Evolutionary conservation across 306 rosid genomes (phyloP).

Genomic region (Vigna radiata): DNA sequence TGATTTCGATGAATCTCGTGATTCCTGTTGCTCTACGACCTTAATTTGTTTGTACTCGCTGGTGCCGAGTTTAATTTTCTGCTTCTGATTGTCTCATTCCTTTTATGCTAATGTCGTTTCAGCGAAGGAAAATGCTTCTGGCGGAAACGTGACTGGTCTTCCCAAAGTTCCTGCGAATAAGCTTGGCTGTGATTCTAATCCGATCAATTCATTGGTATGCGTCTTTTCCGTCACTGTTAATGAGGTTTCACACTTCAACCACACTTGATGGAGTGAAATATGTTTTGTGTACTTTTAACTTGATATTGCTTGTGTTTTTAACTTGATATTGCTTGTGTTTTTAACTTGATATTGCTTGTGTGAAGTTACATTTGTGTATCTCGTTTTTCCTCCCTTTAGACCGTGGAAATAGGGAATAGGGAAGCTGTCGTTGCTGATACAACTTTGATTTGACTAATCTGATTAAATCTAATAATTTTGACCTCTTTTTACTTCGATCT

Average conservation of each 20-base stretch:
- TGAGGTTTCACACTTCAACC: not conserved
- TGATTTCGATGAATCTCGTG: constrained; percentile 6
- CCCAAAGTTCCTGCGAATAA: constrained; percentile 74
- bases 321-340: not conserved
- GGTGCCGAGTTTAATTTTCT: not conserved
- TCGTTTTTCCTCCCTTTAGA: not conserved
- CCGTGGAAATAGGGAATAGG: not conserved
- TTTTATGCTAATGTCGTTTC: constrained; percentile 30
- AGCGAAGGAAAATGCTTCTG: constrained; percentile 74
- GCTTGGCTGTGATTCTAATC: constrained; percentile 71
- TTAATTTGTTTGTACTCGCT: not conserved
- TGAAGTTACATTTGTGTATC: not conserved
- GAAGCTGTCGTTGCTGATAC: not conserved
- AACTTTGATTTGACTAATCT: not conserved
- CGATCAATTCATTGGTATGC: constrained; percentile 71
- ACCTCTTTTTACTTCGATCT: not conserved
- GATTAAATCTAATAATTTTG: not conserved
- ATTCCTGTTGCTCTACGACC: not conserved
- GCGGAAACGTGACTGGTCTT: constrained; percentile 62
- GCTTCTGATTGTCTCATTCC: constrained; percentile 8
- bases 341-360: not conserved
- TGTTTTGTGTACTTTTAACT: not conserved
- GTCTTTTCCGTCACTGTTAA: constrained; percentile 13
- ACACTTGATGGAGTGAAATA: not conserved
- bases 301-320: not conserved